These are phyloP conservation scores for Lactuca sativa DNA, from an alignment of 129 eudicot genomes.

Conservation along the genomic window DNA sequence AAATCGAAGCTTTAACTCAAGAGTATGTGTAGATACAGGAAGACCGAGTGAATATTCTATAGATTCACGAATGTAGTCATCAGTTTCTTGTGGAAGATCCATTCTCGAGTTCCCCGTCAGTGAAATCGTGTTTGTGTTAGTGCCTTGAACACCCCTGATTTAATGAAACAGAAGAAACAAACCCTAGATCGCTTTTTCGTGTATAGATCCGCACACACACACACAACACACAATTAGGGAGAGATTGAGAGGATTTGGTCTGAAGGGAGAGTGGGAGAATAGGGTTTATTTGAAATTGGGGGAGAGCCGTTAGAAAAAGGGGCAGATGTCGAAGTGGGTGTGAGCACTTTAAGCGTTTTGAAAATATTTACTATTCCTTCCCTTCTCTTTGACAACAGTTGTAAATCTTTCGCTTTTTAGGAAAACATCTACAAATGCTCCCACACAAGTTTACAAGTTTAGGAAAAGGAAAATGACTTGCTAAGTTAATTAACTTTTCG, in stretches of 20 bases:
- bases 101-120: constrained; percentile 23
- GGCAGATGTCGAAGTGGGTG: neutral
- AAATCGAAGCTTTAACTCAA: constrained; percentile 59
- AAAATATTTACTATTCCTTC: neutral
- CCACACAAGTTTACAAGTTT: neutral
- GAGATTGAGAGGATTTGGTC: constrained; percentile 34
- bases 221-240: neutral
- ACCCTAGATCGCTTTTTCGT: constrained; percentile 4
- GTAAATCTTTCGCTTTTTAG: neutral
- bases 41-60: constrained; percentile 65
- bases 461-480: too few relatives aligned
- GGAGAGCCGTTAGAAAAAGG: constrained; percentile 41
- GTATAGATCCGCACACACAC: neutral
- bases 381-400: neutral
- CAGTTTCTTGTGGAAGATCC: constrained; percentile 72
- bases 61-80: constrained; percentile 71
- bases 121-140: neutral
- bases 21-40: constrained; percentile 48
- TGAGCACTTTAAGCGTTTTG: constrained; percentile 18
- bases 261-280: constrained; percentile 16
- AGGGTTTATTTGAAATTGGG: constrained; percentile 25
- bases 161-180: neutral
- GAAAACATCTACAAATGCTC: neutral
- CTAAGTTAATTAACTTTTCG: too few relatives aligned
- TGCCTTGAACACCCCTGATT: neutral